phyloP scores from a whole-genome alignment of 2,329 filamentous ascomycete genomes.

The Sporothrix pseudoabietina region DNA sequence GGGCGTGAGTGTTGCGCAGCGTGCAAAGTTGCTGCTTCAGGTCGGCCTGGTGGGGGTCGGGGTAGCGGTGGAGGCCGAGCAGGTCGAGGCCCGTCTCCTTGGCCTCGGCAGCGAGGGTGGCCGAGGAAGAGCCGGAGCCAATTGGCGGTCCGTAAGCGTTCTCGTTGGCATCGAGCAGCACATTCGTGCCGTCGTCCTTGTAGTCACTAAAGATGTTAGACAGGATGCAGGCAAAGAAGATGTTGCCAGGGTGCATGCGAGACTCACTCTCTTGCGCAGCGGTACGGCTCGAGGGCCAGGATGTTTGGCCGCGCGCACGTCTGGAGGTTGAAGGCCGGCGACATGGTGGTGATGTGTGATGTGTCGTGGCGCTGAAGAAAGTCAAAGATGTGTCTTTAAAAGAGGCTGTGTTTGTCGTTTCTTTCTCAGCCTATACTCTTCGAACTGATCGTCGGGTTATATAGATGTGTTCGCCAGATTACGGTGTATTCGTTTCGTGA shows the following conservation, averaged over 20 bases:
- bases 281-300: slow-evolving; percentile 73
- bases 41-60: slow-evolving; percentile 87
- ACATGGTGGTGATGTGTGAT: slow-evolving; percentile 47
- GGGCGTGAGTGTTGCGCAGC: slow-evolving; percentile 80
- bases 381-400: neutral
- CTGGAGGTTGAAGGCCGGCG: slow-evolving; percentile 67
- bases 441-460: neutral
- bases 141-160: slow-evolving; percentile 91
- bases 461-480: neutral
- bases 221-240: slow-evolving; percentile 36
- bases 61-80: slow-evolving; percentile 86
- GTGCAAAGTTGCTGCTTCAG: slow-evolving; percentile 86
- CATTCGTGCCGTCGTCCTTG: slow-evolving; percentile 95
- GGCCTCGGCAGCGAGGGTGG: slow-evolving; percentile 84
- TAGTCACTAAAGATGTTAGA: slow-evolving; percentile 69
- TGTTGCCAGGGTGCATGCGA: slow-evolving; percentile 19
- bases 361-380: neutral
- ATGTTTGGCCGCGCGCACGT: slow-evolving; percentile 78
- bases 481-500: neutral
- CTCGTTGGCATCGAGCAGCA: slow-evolving; percentile 96
- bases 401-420: neutral
- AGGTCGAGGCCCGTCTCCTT: slow-evolving; percentile 65
- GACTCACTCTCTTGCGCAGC: slow-evolving; percentile 77
- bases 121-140: slow-evolving; percentile 58
- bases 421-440: neutral